Conservation (phyloP, 768 basidiomycete species). For the Cystofilobasidium ferigula region DNA sequence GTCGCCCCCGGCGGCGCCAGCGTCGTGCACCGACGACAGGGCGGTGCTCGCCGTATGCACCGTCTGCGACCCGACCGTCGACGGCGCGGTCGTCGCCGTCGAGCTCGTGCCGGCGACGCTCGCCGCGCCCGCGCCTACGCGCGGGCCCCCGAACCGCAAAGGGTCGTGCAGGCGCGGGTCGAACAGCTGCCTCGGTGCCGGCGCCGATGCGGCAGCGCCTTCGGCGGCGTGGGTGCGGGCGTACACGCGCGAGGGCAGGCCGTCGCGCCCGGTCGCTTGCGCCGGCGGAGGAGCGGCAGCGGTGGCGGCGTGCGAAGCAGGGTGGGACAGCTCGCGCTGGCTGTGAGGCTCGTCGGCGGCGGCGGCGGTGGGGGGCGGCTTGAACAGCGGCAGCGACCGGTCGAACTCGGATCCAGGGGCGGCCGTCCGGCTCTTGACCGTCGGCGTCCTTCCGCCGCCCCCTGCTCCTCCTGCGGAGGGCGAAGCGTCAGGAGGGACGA, state of each 20-base stretch:
- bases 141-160: constrained; percentile 51
- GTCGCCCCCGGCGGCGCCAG: constrained; percentile 28
- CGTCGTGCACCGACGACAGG: constrained; percentile 29
- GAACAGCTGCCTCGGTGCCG: constrained; percentile 38
- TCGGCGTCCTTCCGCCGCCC: too few species aligned
- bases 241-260: too few species aligned
- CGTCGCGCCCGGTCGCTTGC: constrained; percentile 3
- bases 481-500: too few species aligned
- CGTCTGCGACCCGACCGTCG: constrained; percentile 33
- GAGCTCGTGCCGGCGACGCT: constrained; percentile 37
- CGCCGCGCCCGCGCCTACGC: constrained; percentile 10
- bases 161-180: constrained; percentile 88
- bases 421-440: constrained; percentile 1
- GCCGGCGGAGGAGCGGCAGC: background rate
- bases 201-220: too few species aligned
- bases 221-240: too few species aligned
- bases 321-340: background rate
- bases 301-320: too few species aligned
- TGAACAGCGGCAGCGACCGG: constrained; percentile 14
- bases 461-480: too few species aligned
- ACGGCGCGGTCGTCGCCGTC: constrained; percentile 10
- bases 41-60: constrained; percentile 4
- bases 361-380: background rate
- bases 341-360: background rate
- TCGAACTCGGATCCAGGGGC: background rate